These are phyloP conservation scores for Colletotrichum phormii DNA, from an alignment of 2,329 filamentous ascomycete species.

Conservation along the genomic window DNA sequence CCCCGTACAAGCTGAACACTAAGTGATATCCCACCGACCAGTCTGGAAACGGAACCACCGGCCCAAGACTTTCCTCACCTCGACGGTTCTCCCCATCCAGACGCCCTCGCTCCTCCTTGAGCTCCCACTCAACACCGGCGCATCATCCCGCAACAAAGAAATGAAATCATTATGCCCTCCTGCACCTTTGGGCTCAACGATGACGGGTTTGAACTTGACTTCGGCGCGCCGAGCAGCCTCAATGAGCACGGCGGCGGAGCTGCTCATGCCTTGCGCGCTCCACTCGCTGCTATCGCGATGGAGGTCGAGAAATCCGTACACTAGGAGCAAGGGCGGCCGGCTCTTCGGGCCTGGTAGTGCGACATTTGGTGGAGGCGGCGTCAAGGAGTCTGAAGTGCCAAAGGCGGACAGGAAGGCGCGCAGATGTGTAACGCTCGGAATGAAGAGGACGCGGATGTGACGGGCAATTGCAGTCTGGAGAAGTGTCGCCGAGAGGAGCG, in stretches of 20 bases:
- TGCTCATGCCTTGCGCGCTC: constrained; percentile 78
- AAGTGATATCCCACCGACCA: constrained; percentile 48
- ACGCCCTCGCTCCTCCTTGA: constrained; percentile 61
- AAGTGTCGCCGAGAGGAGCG: constrained; percentile 72
- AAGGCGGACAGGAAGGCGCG: constrained; percentile 79
- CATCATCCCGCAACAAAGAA: constrained; percentile 59
- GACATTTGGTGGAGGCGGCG: constrained; percentile 50
- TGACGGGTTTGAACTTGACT: constrained; percentile 52
- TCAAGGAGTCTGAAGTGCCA: constrained; percentile 49
- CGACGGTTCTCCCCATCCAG: constrained; percentile 70
- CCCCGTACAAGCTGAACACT: not conserved
- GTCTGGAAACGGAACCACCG: constrained; percentile 73
- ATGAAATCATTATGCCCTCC: constrained; percentile 46
- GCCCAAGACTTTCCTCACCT: constrained; percentile 66
- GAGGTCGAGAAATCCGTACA: constrained; percentile 74
- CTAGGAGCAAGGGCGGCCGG: constrained; percentile 60
- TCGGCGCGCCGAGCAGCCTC: constrained; percentile 66
- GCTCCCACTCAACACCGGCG: constrained; percentile 73
- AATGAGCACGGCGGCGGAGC: constrained; percentile 71
- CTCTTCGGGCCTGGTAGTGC: constrained; percentile 24
- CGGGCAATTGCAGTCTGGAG: constrained; percentile 76
- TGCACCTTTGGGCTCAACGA: constrained; percentile 58
- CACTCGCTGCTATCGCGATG: constrained; percentile 79
- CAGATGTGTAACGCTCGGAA: constrained; percentile 80
- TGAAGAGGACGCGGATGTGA: constrained; percentile 77